Evolutionary conservation across 208 protist genomes (phyloP), one percentile per base, ranked within the genome.

Genomic region (Trypanosoma lewisi): DNA sequence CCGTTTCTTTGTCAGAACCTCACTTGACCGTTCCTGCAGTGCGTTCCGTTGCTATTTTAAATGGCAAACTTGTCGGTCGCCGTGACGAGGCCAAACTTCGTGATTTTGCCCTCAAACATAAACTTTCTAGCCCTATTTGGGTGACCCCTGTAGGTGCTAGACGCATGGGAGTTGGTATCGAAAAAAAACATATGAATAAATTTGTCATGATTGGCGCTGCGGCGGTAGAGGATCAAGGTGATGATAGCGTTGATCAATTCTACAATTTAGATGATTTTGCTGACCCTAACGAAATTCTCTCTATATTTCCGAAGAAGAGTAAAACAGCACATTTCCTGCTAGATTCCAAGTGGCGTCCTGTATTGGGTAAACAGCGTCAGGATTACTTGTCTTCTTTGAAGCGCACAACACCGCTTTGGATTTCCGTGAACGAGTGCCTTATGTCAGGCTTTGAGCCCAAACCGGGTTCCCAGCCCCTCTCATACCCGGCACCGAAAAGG

Each of bases 51-150:
- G 89, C 89, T 2, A 87, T 95, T 52, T 51, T 88, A 30, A 87
- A 95, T 66, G 89, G 89, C 19, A 78, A 70, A 34, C 75, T 93
- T 50, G 39, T 91, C 28, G 89, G 89, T 27, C 77, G 80, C 19
- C 79, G 89, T 12, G 89, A 93, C 54, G 86, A 95, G 73, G 67
- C 75, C 19, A 75, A 88, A 30, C 70, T 95, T 23, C 81, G 89
- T 49, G 50, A 63, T 7, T 89, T 90, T 68, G 77, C 86, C 11
- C 73, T 95, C n/a, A 82, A 84, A 49, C 69, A 91, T 67, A 91
- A 91, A 63, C 71, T 95, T 42, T 91, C 89, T 50, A 95, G 89
- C 50, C 89, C 89, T 23, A 74, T 95, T 57, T 95, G 89, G 86
- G 62, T 95, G n/a, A 92, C 77, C 1, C 77, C 80, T 27, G 23